Conservation (phyloP, 2,329 filamentous ascomycete genomes). For the Talaromyces rugulosus region DNA sequence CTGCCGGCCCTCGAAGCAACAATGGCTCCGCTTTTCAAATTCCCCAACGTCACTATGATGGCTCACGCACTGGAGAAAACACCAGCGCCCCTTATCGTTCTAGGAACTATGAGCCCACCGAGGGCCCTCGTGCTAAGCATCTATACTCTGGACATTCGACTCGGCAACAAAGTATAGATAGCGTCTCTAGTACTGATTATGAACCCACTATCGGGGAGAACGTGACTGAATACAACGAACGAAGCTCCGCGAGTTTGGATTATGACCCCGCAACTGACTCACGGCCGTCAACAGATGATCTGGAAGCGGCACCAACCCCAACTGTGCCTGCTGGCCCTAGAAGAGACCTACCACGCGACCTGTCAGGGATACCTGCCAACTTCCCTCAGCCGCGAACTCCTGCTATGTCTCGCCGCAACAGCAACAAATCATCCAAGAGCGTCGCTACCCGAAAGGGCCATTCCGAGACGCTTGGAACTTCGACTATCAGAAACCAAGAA, state of each 20-base stretch:
- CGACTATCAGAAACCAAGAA: conserved; percentile 27
- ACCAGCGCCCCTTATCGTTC: neutral
- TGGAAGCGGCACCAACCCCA: conserved; percentile 81
- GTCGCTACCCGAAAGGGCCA: conserved; percentile 32
- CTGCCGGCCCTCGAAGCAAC: conserved; percentile 65
- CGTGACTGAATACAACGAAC: conserved; percentile 18
- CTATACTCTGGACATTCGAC: conserved; percentile 40
- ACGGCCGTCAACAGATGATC: conserved; percentile 43
- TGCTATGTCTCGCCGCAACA: conserved; percentile 37
- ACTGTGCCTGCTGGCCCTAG: conserved; percentile 78
- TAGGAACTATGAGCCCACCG: conserved; percentile 24
- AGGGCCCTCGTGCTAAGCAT: conserved; percentile 7
- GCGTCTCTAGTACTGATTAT: conserved; percentile 69
- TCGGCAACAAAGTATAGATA: conserved; percentile 67
- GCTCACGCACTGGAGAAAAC: conserved; percentile 47
- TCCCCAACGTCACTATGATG: conserved; percentile 59
- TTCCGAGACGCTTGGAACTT: conserved; percentile 37
- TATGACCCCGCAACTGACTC: conserved; percentile 28
- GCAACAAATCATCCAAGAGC: conserved; percentile 39
- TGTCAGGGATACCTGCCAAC: conserved; percentile 26
- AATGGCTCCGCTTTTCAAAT: conserved; percentile 70
- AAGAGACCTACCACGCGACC: conserved; percentile 40
- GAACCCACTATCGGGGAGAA: conserved; percentile 8
- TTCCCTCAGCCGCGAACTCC: conserved; percentile 27
- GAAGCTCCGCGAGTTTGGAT: conserved; percentile 44